Evolutionary conservation across 2,329 filamentous ascomycete species (phyloP), one percentile per base, ranked within the genome.

Genomic region (Endothia cerciana): DNA sequence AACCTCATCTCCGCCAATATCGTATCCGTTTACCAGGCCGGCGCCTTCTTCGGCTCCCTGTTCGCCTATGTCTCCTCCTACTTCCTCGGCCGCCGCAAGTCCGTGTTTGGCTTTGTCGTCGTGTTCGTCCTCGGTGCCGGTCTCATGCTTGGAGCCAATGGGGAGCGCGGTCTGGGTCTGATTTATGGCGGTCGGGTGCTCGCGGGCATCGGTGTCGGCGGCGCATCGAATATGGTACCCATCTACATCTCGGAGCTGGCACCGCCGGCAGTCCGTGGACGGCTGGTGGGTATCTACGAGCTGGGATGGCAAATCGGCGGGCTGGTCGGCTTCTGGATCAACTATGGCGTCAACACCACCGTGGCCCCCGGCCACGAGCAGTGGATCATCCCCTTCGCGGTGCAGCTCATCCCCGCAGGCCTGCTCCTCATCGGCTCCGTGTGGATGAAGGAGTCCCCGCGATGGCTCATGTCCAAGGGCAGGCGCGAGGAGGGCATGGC

Each of bases 21-120:
- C 68, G 91, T 93, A 61, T 93, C 89, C 33, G 86, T 90, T 63
- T 94, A 92, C 79, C 92, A 94, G 77, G 92, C 91, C 11, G 91
- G 91, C 66, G 91, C 91, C 67, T 94, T 95, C 80, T 94, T 94
- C 71, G 92, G 92, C 60, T 87, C 89, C n/a, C 78, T 93, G 49
- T 83, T 85, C 67, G 90, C 88, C 65, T 93, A 91, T 71, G 82
- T 80, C 10, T 83, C 86, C 41, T 87, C 85, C 38, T 88, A 90
- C 79, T 91, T 85, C 74, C 79, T 89, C 68, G 91, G 91, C 36
- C 85, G 91, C 28, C 86, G 86, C 72, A 85, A 82, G 73, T 89
- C 87, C 28, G 81, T 94, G 2, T 79, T 88, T 69, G 69, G 87
- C 57, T 90, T 89, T 74, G 78, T 83, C 2, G 63, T 84, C 41